Conservation (phyloP, 2,329 filamentous ascomycete species). For the Arthrobotrys entomopaga region DNA sequence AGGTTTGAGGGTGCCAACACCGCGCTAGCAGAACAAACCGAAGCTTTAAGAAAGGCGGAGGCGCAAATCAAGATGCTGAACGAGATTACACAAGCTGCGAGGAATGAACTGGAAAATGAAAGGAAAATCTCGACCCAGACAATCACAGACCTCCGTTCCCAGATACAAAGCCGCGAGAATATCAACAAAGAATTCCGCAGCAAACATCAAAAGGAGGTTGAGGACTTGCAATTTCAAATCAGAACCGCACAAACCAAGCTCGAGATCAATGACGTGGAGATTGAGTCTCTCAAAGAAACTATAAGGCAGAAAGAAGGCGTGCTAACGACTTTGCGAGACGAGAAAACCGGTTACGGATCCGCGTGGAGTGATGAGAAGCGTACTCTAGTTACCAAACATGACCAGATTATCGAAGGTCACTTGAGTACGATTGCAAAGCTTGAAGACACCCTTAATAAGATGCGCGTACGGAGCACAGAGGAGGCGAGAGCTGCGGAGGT, state of each 20-base stretch:
- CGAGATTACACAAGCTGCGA: slow-evolving; percentile 14
- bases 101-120: slow-evolving; percentile 27
- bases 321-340: slow-evolving; percentile 28
- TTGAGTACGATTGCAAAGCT: slow-evolving; percentile 44
- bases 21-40: slow-evolving; percentile 13
- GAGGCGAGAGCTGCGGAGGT: slow-evolving; percentile 39
- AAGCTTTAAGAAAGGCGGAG: slow-evolving; percentile 28
- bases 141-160: slow-evolving; percentile 29
- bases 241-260: slow-evolving; percentile 45
- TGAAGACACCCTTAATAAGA: slow-evolving; percentile 47
- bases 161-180: slow-evolving; percentile 38
- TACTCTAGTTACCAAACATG: slow-evolving; percentile 23
- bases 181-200: slow-evolving; percentile 29
- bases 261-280: slow-evolving; percentile 41
- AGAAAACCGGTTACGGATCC: slow-evolving; percentile 19
- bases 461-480: slow-evolving; percentile 36
- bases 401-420: slow-evolving; percentile 38
- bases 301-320: slow-evolving; percentile 32
- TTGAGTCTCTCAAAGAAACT: slow-evolving; percentile 46
- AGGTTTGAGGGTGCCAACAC: slow-evolving; percentile 34
- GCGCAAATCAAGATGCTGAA: slow-evolving; percentile 30
- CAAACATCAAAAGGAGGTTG: slow-evolving; percentile 34
- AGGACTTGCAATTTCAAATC: slow-evolving; percentile 39
- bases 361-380: slow-evolving; percentile 41
- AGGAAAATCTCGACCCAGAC: slow-evolving; percentile 13